Percentiles rank a stretch among this genome's conserved stretches.
These are phyloP conservation scores for Spathaspora arborariae DNA, from an alignment of 805 yeast genomes.

Conservation along the genomic window DNA sequence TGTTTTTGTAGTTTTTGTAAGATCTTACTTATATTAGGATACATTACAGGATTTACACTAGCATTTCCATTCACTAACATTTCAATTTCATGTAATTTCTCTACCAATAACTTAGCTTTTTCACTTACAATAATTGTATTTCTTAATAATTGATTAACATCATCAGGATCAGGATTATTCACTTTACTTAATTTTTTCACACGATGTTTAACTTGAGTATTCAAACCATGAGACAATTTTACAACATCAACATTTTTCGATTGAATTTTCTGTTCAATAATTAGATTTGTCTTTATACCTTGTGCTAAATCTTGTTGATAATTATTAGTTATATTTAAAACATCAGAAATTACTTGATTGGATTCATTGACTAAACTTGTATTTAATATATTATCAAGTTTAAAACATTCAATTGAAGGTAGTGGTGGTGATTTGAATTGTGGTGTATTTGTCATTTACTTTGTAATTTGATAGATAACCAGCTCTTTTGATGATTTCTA, in stretches of 20 bases:
- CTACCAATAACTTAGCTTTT: constrained; percentile 12
- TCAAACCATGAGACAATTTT: constrained; percentile 22
- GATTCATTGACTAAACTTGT: constrained; percentile 23
- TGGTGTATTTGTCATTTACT: neutral
- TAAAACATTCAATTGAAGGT: constrained; percentile 30
- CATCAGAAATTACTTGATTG: constrained; percentile 23
- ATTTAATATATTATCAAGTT: constrained; percentile 26
- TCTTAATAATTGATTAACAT: constrained; percentile 10
- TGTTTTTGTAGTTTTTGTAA: neutral
- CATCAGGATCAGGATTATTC: constrained; percentile 8
- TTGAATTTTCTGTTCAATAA: constrained; percentile 39
- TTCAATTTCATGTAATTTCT: constrained; percentile 12
- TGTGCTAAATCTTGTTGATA: constrained; percentile 35
- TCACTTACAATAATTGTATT: constrained; percentile 12
- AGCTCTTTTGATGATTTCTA: neutral
- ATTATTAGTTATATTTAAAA: constrained; percentile 23
- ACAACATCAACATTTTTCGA: constrained; percentile 35
- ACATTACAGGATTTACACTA: constrained; percentile 3
- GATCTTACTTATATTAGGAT: constrained; percentile 12
- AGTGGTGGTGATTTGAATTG: constrained; percentile 7
- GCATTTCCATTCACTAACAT: constrained; percentile 2
- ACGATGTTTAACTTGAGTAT: constrained; percentile 12
- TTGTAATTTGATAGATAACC: neutral
- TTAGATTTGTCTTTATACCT: constrained; percentile 30
- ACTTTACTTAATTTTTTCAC: constrained; percentile 10